Evolutionary conservation across 2,329 filamentous ascomycete genomes (phyloP).

Genomic region (Orbilia blumenaviensis): DNA sequence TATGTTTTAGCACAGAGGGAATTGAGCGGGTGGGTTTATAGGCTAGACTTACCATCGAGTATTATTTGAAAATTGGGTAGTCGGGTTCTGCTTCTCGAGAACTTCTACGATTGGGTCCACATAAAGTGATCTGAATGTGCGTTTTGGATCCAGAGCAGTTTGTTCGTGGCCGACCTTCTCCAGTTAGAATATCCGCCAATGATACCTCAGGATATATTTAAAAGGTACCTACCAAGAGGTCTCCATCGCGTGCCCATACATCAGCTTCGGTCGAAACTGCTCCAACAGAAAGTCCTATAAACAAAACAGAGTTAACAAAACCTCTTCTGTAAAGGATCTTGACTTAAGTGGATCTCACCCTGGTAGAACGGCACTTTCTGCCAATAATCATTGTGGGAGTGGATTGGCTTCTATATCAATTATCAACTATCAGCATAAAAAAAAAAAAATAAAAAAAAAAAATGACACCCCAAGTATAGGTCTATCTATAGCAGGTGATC

Average conservation of each 20-base stretch:
- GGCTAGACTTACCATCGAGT: conserved; percentile 53
- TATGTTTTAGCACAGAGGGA: background rate
- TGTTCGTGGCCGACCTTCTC: conserved; percentile 69
- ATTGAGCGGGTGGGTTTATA: background rate
- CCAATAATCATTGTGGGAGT: conserved; percentile 75
- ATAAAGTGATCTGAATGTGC: conserved; percentile 72
- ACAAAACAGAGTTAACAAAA: background rate
- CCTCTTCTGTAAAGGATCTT: background rate
- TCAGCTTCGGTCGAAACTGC: conserved; percentile 74
- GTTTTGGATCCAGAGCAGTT: conserved; percentile 66
- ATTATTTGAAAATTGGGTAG: conserved; percentile 61
- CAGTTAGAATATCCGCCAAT: conserved; percentile 1
- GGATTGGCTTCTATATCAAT: conserved; percentile 63
- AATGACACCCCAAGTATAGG: too few relatives aligned
- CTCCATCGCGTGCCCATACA: conserved; percentile 70
- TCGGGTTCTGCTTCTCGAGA: conserved; percentile 67
- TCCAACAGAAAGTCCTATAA: conserved; percentile 64
- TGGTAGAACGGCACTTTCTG: conserved; percentile 71
- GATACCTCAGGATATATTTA: background rate
- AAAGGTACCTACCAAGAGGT: conserved; percentile 64
- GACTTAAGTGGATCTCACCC: conserved; percentile 65
- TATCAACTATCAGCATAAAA: conserved; percentile 3
- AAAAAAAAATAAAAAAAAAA: too few relatives aligned
- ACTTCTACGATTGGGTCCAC: conserved; percentile 71
- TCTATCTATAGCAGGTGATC: too few relatives aligned